A percentile compares a stretch with the other conserved stretches of the same genome.
These are phyloP conservation scores for Dendrobium officinale DNA, from an alignment of 106 monocot genomes.

Conservation along the genomic window DNA sequence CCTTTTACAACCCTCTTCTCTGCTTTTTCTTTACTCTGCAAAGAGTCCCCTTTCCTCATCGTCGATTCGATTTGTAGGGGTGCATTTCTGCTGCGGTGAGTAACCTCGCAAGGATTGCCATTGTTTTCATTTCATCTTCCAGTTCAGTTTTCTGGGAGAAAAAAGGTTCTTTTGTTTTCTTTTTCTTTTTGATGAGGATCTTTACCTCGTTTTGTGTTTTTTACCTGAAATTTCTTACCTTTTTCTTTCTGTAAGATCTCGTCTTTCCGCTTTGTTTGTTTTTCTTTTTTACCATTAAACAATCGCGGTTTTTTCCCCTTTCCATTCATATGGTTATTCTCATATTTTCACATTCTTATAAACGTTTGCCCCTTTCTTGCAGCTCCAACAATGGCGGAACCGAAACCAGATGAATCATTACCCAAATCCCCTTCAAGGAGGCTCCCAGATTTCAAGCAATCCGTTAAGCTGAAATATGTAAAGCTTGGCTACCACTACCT, in stretches of 20 bases:
- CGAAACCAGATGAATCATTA: conserved; percentile 2
- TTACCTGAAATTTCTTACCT: neutral
- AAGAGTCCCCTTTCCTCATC: neutral
- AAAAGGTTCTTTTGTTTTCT: neutral
- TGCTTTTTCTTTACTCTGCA: too few relatives aligned
- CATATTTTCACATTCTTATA: neutral
- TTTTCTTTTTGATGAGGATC: neutral
- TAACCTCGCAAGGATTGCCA: neutral
- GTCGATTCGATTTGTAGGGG: neutral
- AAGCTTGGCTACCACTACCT: conserved; percentile 21
- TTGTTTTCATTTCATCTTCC: neutral
- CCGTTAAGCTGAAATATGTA: conserved; percentile 21
- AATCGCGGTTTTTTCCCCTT: neutral
- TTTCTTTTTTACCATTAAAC: neutral
- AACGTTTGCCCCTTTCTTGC: neutral
- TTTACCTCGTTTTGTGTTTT: neutral
- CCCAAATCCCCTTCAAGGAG: neutral
- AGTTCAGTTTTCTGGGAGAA: neutral
- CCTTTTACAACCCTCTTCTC: too few relatives aligned
- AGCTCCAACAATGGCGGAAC: conserved; percentile 11
- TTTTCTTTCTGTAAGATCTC: neutral
- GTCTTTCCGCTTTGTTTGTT: neutral
- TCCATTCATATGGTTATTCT: neutral
- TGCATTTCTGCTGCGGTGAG: neutral
- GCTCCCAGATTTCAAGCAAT: conserved; percentile 15